Base-by-base conservation (phyloP, 2,329 filamentous ascomycete genomes). In the Paraphoma sp. region DNA sequence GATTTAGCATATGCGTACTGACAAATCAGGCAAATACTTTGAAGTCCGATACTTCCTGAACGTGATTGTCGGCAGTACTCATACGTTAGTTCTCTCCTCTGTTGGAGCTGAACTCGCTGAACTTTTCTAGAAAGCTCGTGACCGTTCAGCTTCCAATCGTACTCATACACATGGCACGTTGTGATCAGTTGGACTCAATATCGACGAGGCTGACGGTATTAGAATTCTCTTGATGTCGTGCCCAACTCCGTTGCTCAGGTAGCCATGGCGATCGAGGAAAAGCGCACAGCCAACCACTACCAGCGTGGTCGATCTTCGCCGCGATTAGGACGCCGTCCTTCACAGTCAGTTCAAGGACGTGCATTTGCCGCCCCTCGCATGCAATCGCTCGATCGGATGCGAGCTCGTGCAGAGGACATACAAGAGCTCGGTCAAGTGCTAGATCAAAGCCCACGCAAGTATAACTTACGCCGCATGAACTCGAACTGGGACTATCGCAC, bases 31-130 rank as follows among this genome's bases (percentile, higher is more conserved):
- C 17, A 83, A 84, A 67, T 85, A 81, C 64, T 85, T 86, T 54
- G 83, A 85, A 71, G 82, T 85, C 14, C 78, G 83, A 17, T 85
- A 82, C 63, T 84, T 85, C 54, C 71, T 85, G 18, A 84, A 84
- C 54, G 74, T 85, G 16, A 74, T 80, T 17, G 76, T 81, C n/a
- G 73, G 76, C 44, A 75, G 78, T 23, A 72, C 78, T 12, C 79
- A 80, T 60, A 79, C 76, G 77, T 79, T 38, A 53, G 73, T 70
- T 28, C n/a, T 17, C 8, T 7, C 6, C 23, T 14, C 3, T 23
- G 6, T 16, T 47, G 23, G 36, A 30, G 10, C 23, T 48, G 48
- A 42, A n/a, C 23, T 46, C 45, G 43, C 68, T 75, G 47, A 73
- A 42, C n/a, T 31, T 14, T 16, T 45, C 3, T 48, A 80, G 78